phyloP scores from a whole-genome alignment of 139 green algal species.

The Coelastrella sp. region DNA sequence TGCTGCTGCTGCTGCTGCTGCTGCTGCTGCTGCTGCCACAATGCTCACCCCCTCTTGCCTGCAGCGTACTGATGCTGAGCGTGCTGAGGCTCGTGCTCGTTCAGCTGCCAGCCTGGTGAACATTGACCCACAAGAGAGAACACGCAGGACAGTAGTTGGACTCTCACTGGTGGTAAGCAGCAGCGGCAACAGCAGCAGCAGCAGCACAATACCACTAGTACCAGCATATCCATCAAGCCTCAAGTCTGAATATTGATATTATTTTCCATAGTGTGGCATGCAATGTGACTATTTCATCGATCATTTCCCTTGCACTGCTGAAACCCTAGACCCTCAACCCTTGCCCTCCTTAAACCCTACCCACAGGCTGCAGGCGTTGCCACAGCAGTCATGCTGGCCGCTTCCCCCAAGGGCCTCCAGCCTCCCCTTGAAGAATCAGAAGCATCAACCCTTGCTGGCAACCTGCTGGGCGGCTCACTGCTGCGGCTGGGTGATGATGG shows the following conservation, averaged over 20 bases:
- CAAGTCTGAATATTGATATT: too few relatives aligned
- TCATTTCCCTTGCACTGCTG: too few relatives aligned
- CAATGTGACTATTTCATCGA: too few relatives aligned
- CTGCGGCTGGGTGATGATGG: not conserved
- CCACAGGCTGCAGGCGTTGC: not conserved
- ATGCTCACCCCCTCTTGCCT: not conserved
- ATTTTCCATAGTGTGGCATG: too few relatives aligned
- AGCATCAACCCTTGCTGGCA: not conserved
- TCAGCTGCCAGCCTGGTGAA: slow-evolving; percentile 48
- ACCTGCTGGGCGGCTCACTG: not conserved
- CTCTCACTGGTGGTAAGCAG: slow-evolving; percentile 41
- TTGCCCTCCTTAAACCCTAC: too few relatives aligned
- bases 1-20: not conserved
- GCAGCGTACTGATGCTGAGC: slow-evolving; percentile 49
- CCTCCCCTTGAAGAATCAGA: not conserved
- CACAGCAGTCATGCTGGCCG: not conserved
- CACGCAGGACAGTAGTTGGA: slow-evolving; percentile 41
- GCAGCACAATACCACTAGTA: too few relatives aligned
- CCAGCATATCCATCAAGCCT: too few relatives aligned
- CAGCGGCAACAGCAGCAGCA: not conserved
- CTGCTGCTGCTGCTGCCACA: not conserved
- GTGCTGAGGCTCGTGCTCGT: slow-evolving; percentile 27
- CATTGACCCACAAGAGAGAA: slow-evolving; percentile 55
- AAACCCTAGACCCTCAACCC: too few relatives aligned
- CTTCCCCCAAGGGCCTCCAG: not conserved